Base-by-base conservation (phyloP, 352 stramenopile genomes). In the Phytophthora ohioensis region DNA sequence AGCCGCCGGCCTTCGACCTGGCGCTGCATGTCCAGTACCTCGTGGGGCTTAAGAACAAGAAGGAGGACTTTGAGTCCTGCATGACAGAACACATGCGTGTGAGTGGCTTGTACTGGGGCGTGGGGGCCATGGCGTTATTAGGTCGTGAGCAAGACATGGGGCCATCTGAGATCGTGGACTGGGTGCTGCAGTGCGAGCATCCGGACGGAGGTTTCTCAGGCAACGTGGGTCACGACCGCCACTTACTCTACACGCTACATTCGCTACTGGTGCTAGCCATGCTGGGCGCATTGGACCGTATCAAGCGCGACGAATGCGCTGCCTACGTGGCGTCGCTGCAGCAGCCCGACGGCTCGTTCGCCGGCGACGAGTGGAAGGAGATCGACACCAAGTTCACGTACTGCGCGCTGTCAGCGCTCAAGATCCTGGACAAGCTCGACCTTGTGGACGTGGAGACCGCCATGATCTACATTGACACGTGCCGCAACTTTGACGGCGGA, bases 301-400 rank as follows among this genome's bases (percentile, higher is more conserved):
- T 98, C 68, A 76, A 98, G 49, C 71, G 75, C 12, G 77, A 96
- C 65, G 88, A 96, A 63, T 88, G 92, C 13, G 87, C 88, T 8
- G 42, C 47, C 15, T 98, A 88, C 80, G 85, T 99, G 17, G 80
- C 87, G 13, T 81, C 82, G 8, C 75, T 99, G 41, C 97, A 99
- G 84, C 94, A 99, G 76, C 61, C 75, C 0, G 97, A 99, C 81
- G 98, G 98, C 6, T 98, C 93, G 15, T 99, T 99, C 73, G 90
- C 84, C 3, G 98, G 97, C 38, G 98, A 99, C 79, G 73, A 95
- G 75, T 99, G 97, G 92, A 88, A 91, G 35, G 98, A 99, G 75
- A 94, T 99, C 56, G 98, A 99, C 81, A 99, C 98, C 53, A 95
- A 99, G 69, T 99, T 99, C 79, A 98, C 93, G 30, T 99, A 99